phyloP scores from a whole-genome alignment of 345 rosid species.

The Pugionium dolabratum region DNA sequence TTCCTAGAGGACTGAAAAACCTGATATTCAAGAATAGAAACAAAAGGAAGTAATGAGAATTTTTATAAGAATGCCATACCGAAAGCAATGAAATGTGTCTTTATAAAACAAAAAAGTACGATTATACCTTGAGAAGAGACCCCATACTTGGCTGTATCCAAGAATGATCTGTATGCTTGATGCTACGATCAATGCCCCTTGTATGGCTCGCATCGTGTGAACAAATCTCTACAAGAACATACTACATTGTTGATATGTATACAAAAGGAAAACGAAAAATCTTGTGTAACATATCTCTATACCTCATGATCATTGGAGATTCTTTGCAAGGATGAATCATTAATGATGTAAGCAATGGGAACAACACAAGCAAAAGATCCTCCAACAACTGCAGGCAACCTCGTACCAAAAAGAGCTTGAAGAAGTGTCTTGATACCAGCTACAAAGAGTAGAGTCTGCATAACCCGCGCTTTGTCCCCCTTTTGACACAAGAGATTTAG shows the following conservation, averaged over 20 bases:
- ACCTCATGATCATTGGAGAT: conserved; percentile 72
- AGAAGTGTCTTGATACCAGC: conserved; percentile 88
- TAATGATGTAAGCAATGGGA: conserved; percentile 76
- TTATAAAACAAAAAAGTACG: not conserved
- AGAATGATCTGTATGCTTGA: conserved; percentile 85
- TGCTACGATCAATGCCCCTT: conserved; percentile 89
- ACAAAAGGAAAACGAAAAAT: too few species aligned
- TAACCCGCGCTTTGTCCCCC: conserved; percentile 87
- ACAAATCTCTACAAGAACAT: conserved; percentile 78
- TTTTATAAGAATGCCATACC: not conserved
- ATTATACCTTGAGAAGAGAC: conserved; percentile 76
- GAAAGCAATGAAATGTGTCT: not conserved
- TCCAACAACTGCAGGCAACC: conserved; percentile 89
- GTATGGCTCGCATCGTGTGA: conserved; percentile 86
- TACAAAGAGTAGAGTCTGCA: conserved; percentile 86
- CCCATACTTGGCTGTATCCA: conserved; percentile 92
- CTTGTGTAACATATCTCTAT: not conserved
- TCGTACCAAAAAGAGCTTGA: conserved; percentile 83
- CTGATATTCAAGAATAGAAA: conserved; percentile 35
- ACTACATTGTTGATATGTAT: conserved; percentile 1
- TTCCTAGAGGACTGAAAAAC: conserved; percentile 81
- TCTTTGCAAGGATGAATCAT: conserved; percentile 64
- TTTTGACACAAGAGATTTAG: conserved; percentile 25
- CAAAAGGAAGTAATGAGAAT: conserved; percentile 11
- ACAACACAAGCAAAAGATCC: conserved; percentile 77